phyloP scores from a whole-genome alignment of 2,329 filamentous ascomycete species.

The Chaetomiaceae sp. region DNA sequence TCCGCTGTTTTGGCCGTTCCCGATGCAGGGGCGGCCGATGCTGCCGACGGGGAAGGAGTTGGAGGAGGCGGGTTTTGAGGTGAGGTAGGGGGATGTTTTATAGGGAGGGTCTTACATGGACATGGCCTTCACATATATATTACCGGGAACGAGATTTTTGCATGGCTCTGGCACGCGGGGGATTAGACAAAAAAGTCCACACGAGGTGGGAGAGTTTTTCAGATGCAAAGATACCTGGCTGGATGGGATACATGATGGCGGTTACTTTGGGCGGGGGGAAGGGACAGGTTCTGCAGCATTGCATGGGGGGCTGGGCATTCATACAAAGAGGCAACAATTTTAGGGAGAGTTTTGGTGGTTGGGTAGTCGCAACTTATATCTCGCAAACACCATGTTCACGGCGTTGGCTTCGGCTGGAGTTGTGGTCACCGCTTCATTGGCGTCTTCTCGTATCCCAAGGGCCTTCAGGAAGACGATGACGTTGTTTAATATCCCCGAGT shows the following conservation, averaged over 20 bases:
- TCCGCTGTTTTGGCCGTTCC: constrained; percentile 56
- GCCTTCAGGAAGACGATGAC: no score
- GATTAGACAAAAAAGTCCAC: no score
- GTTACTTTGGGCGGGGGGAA: background rate
- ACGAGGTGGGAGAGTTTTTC: no score
- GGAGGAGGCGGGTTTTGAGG: constrained; percentile 46
- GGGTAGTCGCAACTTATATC: no score
- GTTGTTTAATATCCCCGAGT: no score
- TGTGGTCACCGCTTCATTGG: background rate
- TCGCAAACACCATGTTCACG: background rate
- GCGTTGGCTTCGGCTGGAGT: background rate
- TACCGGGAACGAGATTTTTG: no score
- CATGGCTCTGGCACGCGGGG: no score
- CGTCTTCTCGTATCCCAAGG: no score
- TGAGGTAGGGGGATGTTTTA: constrained; percentile 5
- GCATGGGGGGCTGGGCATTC: background rate
- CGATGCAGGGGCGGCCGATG: constrained; percentile 53
- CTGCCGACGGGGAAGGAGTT: constrained; percentile 42
- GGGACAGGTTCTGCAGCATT: background rate
- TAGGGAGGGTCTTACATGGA: no score
- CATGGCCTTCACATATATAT: no score
- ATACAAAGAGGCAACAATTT: background rate
- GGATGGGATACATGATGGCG: no score
- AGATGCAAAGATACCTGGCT: no score
- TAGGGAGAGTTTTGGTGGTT: background rate